Evolutionary conservation across 495 filamentous ascomycete genomes (phyloP).

Genomic region (Penicillium turbatum): DNA sequence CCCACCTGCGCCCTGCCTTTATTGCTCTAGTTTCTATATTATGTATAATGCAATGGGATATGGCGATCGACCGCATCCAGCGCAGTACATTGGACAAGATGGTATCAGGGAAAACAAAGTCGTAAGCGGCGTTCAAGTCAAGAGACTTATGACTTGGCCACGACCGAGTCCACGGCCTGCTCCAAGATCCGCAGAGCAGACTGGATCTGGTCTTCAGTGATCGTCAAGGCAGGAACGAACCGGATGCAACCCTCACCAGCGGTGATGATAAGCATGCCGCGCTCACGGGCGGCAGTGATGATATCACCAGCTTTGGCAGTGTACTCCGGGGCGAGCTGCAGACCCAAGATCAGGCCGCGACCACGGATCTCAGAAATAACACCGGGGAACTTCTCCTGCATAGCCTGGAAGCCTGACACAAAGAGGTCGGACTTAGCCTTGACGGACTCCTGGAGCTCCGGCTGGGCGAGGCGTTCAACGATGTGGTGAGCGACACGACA

Average conservation of each 20-base stretch:
- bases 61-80: constrained; percentile 2
- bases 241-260: constrained; percentile 83
- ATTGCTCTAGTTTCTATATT: constrained; percentile 6
- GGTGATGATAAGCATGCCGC: constrained; percentile 85
- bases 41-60: not conserved
- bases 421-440: constrained; percentile 63
- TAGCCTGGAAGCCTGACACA: constrained; percentile 52
- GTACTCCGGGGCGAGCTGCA: constrained; percentile 73
- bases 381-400: constrained; percentile 65
- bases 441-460: constrained; percentile 61
- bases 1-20: not conserved
- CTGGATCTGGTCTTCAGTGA: constrained; percentile 71
- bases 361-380: constrained; percentile 76
- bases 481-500: constrained; percentile 81
- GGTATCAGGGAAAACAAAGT: constrained; percentile 20
- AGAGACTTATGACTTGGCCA: constrained; percentile 20
- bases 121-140: constrained; percentile 15
- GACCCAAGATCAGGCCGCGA: constrained; percentile 74
- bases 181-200: constrained; percentile 72
- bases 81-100: constrained; percentile 4
- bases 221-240: constrained; percentile 78
- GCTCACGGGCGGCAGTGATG: constrained; percentile 78
- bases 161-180: constrained; percentile 61
- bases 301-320: constrained; percentile 52
- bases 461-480: constrained; percentile 64